Percentiles rank a stretch among this genome's conserved stretches.
These are phyloP conservation scores for Jamesozyma lodderae DNA, from an alignment of 805 yeast genomes.

Conservation along the genomic window DNA sequence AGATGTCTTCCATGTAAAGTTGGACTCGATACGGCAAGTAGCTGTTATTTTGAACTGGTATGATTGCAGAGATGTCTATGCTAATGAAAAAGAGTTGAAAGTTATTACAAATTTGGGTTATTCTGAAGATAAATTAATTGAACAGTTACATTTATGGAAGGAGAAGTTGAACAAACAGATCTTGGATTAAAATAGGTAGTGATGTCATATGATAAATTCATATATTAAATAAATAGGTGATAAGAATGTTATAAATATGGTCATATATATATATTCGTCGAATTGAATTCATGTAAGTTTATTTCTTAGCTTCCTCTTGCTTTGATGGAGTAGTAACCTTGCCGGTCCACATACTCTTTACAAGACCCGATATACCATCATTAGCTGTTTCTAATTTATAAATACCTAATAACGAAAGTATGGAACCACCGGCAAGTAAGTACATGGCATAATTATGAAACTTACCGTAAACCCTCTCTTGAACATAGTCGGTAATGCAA, in stretches of 20 bases:
- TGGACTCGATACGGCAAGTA: conserved; percentile 17
- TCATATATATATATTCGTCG: background rate
- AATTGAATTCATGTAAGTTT: background rate
- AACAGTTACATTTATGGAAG: conserved; percentile 13
- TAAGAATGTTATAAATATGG: conserved; percentile 1
- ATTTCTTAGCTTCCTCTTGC: background rate
- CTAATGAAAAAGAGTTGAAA: conserved; percentile 11
- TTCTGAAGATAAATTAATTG: conserved; percentile 6
- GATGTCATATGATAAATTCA: conserved; percentile 2
- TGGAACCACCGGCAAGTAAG: conserved; percentile 63
- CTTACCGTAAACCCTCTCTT: conserved; percentile 71
- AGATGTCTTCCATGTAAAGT: conserved; percentile 11
- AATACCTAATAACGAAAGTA: conserved; percentile 65
- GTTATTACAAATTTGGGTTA: background rate
- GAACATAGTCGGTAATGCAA: conserved; percentile 89
- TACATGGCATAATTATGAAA: conserved; percentile 63
- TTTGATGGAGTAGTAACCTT: background rate
- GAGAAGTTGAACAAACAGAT: conserved; percentile 10
- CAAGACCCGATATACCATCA: conserved; percentile 57
- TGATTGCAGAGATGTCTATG: conserved; percentile 25
- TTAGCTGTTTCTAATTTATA: conserved; percentile 74
- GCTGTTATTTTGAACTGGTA: conserved; percentile 9
- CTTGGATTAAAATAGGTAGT: conserved; percentile 3
- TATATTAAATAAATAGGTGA: conserved; percentile 2
- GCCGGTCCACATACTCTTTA: conserved; percentile 8